Base-by-base conservation (phyloP, 179 eudicot genomes). In the Silene coronaria region DNA sequence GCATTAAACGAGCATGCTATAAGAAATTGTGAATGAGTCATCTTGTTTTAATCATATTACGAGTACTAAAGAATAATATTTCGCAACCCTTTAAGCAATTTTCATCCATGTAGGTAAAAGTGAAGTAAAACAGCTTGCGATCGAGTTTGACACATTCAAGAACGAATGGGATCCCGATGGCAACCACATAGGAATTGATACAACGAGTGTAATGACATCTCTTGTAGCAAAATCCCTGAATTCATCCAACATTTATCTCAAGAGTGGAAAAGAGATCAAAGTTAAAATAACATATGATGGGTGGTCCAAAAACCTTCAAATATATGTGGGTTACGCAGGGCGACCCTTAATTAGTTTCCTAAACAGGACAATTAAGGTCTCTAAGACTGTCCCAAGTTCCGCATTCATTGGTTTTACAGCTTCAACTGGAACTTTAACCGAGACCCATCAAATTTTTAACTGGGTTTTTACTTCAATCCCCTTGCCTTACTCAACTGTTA, bases 121-220 rank as follows among this genome's bases (percentile, higher is more conserved):
- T 2, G 51, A 65, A n/a, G 71, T 86, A 71, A 81, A 71, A 28
- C 93, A 91, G 72, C 79, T 91, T 0, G 96, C 96, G 7, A 81
- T 89, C 24, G 96, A 89, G 71, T 78, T 90, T n/a, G 96, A 91
- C 83, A 88, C 96, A 1, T 91, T 75, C 87, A 84, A 84, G 82
- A 91, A 91, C 32, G 90, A 88, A 45, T 74, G 75, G 13, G 91
- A 91, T 16, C 82, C 83, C 4, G 91, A 91, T n/a, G 87, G 70
- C 0, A 91, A 91, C 74, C 96, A 91, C 76, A 75, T 89, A 0
- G 96, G 83, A 2, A 85, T 91, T 3, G 86, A 84, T 82, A 88
- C 90, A 7, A 64, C 17, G 2, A 88, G 84, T 59, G 80, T 91
- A 0, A 79, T 74, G 64, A 28, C 75, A 1, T 89, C 93, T 0